Percentiles rank a stretch among this genome's conserved stretches.
These are phyloP conservation scores for Begonia fuchsioides DNA, from an alignment of 306 rosid species.

Conservation along the genomic window DNA sequence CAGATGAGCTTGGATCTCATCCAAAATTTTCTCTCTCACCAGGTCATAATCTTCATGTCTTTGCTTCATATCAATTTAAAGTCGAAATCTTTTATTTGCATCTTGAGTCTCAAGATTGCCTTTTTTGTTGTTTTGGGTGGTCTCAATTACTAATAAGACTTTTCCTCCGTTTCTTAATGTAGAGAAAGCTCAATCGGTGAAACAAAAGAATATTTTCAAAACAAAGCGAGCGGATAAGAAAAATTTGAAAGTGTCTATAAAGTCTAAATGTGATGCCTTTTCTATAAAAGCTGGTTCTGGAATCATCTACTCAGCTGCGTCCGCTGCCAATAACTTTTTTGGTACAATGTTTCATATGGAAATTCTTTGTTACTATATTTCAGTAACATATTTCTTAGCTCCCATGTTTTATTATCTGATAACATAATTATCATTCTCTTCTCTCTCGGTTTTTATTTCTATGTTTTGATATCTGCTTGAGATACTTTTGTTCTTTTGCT, in stretches of 20 bases:
- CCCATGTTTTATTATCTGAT: no score
- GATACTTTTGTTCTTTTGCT: no score
- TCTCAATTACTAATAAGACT: conserved; percentile 4
- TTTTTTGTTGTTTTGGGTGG: neutral
- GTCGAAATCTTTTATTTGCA: no score
- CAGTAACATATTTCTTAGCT: no score
- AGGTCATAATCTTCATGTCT: conserved; percentile 24
- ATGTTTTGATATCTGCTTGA: no score
- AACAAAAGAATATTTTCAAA: conserved; percentile 45
- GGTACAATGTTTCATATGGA: conserved; percentile 26
- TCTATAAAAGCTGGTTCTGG: conserved; percentile 49
- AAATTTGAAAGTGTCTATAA: conserved; percentile 51
- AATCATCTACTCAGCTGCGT: conserved; percentile 34
- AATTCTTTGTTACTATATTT: no score
- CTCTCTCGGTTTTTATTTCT: no score
- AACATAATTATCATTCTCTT: no score
- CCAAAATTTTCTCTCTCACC: conserved; percentile 36
- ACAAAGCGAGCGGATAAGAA: conserved; percentile 75
- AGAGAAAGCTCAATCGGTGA: conserved; percentile 54
- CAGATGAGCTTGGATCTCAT: conserved; percentile 38
- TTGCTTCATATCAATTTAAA: no score
- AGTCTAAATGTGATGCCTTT: conserved; percentile 63
- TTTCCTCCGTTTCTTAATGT: conserved; percentile 6
- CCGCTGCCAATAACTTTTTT: conserved; percentile 53
- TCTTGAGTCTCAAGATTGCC: no score